phyloP scores from a whole-genome alignment of 1,284 basidiomycete genomes.

The Ganoderma sp. region DNA sequence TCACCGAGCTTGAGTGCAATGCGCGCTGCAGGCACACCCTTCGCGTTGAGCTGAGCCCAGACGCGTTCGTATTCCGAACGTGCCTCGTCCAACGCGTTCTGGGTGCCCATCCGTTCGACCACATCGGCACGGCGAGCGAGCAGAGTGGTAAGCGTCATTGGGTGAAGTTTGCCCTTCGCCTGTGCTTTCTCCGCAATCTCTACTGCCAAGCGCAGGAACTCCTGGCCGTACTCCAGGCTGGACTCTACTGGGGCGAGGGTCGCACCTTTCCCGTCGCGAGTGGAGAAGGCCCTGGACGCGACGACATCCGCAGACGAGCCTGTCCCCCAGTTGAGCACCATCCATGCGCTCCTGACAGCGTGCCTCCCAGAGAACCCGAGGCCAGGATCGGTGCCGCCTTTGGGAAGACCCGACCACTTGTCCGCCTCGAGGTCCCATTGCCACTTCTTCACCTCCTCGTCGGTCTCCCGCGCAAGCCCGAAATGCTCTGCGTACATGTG shows the following conservation, averaged over 20 bases:
- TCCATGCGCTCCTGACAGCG: constrained; percentile 78
- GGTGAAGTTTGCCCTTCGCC: constrained; percentile 47
- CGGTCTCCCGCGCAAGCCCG: constrained; percentile 57
- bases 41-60: constrained; percentile 53
- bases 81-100: constrained; percentile 61
- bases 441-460: constrained; percentile 63
- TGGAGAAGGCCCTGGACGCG: constrained; percentile 45
- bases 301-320: constrained; percentile 51
- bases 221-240: constrained; percentile 57
- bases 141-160: constrained; percentile 64
- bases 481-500: constrained; percentile 78
- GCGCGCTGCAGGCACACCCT: constrained; percentile 55
- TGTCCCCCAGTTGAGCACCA: constrained; percentile 74
- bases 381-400: constrained; percentile 75
- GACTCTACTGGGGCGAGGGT: constrained; percentile 56
- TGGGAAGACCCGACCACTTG: constrained; percentile 73
- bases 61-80: constrained; percentile 68
- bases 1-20: constrained; percentile 72
- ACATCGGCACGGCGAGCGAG: constrained; percentile 66
- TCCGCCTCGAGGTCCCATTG: constrained; percentile 78
- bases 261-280: constrained; percentile 43
- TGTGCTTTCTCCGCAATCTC: constrained; percentile 50
- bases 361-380: constrained; percentile 72
- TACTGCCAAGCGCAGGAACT: constrained; percentile 60
- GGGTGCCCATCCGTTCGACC: constrained; percentile 71